Base-by-base conservation (phyloP, 495 filamentous ascomycete species). In the Penicillium cosmopolitanum region DNA sequence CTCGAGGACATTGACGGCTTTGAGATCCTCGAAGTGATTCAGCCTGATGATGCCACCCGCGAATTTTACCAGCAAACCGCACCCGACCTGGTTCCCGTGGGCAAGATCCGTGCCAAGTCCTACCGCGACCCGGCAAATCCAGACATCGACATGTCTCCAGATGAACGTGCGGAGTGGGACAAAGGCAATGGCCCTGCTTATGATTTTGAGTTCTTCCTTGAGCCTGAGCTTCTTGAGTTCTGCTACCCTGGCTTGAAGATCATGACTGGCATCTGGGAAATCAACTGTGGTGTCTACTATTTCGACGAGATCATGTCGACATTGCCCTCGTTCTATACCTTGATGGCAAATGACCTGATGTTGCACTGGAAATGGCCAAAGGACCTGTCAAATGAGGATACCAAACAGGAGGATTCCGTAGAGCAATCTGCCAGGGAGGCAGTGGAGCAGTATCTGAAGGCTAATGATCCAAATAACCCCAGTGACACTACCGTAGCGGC, bases 241-340 rank as follows among this genome's bases (percentile, higher is more conserved):
- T 82, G 87, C 58, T 86, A 85, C 61, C 77, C 84, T 1, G 91
- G 93, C 1, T 86, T 96, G 87, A 96, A 96, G 75, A 68, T 97
- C 15, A 79, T 81, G 34, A 77, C 84, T 5, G 72, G 67, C 8
- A 80, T 96, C 15, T 87, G 85, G 68, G 79, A 84, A 50, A 72
- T 91, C 31, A 85, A 81, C 56, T 81, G 77, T 54, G 88, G 86
- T 8, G 47, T 91, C 34, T 76, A 82, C 63, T 84, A 81, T 62
- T 80, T 92, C 56, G 84, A 87, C 51, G 70, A 80, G 6, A 65
- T 89, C n/a, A 62, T 65, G 46, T 78, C 75, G 3, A 74, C 81
- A 2, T 87, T 86, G 56, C 77, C 77, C 40, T 78, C 77, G 6
- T 85, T 84, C 69, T 89, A 87, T 69, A 82, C 73, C 7, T 81